These are phyloP conservation scores for Wickerhamomyces sp. DNA, from an alignment of 1,139 yeast species.

Conservation along the genomic window DNA sequence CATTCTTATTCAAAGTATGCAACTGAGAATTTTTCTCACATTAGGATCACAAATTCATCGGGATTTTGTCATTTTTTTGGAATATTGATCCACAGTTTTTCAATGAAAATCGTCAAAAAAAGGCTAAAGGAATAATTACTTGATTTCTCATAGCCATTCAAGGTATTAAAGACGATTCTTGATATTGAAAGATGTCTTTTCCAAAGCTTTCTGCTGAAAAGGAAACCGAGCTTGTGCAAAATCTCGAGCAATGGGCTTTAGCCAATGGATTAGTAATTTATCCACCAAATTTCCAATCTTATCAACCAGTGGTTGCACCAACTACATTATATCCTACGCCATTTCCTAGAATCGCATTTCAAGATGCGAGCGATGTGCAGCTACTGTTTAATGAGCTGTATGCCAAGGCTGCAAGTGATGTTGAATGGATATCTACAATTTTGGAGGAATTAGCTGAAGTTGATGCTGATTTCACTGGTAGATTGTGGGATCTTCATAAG, in stretches of 20 bases:
- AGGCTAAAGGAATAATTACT: not conserved
- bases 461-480: slow-evolving; percentile 81
- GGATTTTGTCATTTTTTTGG: not conserved
- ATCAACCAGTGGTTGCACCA: slow-evolving; percentile 65
- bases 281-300: slow-evolving; percentile 48
- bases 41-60: not conserved
- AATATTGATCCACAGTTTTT: not conserved
- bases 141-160: no score
- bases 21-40: not conserved
- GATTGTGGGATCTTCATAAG: slow-evolving; percentile 55
- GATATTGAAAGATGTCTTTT: slow-evolving; percentile 8
- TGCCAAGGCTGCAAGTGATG: slow-evolving; percentile 52
- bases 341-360: slow-evolving; percentile 63
- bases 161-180: no score
- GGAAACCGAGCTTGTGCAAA: slow-evolving; percentile 32
- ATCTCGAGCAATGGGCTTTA: slow-evolving; percentile 70
- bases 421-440: slow-evolving; percentile 58
- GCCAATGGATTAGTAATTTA: slow-evolving; percentile 78
- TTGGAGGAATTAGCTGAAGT: slow-evolving; percentile 50
- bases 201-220: slow-evolving; percentile 13
- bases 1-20: no score
- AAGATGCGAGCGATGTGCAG: slow-evolving; percentile 67
- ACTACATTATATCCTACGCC: slow-evolving; percentile 90
- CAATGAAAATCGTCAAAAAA: no score
- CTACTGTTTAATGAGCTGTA: slow-evolving; percentile 68